A percentile compares a stretch with the other conserved stretches of the same genome.
Evolutionary conservation across 148 eudicot genomes (phyloP).

Genomic region (Hydrangea macrophylla): DNA sequence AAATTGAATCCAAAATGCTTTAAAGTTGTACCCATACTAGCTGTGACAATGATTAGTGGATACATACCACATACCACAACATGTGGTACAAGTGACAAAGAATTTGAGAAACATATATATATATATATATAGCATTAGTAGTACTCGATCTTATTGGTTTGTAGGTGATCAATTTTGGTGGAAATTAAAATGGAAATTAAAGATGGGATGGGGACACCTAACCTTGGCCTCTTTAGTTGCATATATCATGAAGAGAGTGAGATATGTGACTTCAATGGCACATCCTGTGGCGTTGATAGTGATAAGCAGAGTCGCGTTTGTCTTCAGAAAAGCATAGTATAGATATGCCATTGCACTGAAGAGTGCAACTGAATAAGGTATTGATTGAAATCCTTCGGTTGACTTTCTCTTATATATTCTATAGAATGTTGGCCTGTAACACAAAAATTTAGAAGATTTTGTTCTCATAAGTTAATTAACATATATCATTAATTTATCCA

Average conservation of each 20-base stretch:
- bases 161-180: too few relatives aligned
- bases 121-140: too few relatives aligned
- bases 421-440: slow-evolving; percentile 67
- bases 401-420: slow-evolving; percentile 73
- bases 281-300: slow-evolving; percentile 65
- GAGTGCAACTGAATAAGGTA: slow-evolving; percentile 71
- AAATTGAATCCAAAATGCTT: too few relatives aligned
- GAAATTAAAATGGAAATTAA: not conserved
- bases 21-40: too few relatives aligned
- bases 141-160: too few relatives aligned
- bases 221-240: slow-evolving; percentile 71
- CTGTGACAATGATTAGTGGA: too few relatives aligned
- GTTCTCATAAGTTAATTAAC: not conserved
- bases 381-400: slow-evolving; percentile 70
- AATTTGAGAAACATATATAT: too few relatives aligned
- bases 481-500: not conserved
- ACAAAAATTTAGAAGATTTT: not conserved
- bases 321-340: slow-evolving; percentile 66
- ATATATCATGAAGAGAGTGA: slow-evolving; percentile 52
- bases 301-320: slow-evolving; percentile 41
- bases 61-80: too few relatives aligned
- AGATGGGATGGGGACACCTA: not conserved
- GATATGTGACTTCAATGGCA: slow-evolving; percentile 44
- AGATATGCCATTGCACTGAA: slow-evolving; percentile 70
- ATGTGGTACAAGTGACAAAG: too few relatives aligned